phyloP scores from a whole-genome alignment of 306 rosid genomes.

The Rubus idaeus region DNA sequence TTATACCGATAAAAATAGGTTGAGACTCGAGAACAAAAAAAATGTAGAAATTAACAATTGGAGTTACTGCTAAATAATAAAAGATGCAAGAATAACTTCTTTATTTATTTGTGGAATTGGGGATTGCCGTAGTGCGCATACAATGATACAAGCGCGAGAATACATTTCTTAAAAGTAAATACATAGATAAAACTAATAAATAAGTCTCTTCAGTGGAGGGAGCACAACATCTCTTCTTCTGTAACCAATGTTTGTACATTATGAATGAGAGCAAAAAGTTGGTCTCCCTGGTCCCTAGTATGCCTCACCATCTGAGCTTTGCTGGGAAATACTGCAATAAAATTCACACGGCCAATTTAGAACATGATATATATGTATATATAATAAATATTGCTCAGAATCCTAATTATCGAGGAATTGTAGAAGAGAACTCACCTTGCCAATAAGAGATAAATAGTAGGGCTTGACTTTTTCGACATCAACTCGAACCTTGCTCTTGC shows the following conservation, averaged over 20 bases:
- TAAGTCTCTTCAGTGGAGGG: background rate
- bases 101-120: background rate
- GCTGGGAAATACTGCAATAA: conserved; percentile 50
- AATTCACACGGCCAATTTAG: background rate
- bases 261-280: background rate
- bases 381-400: background rate
- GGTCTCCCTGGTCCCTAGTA: background rate
- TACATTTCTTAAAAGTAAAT: conserved; percentile 1
- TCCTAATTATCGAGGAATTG: background rate
- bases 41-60: background rate
- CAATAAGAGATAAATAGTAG: conserved; percentile 66
- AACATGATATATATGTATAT: background rate
- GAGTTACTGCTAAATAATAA: background rate
- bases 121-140: background rate
- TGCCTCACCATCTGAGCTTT: conserved; percentile 46
- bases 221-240: conserved; percentile 8
- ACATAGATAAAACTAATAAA: background rate
- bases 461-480: conserved; percentile 70
- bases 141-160: background rate
- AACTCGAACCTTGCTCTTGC: conserved; percentile 70
- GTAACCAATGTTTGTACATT: background rate
- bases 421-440: conserved; percentile 45
- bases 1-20: background rate
- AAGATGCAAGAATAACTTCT: background rate
- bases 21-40: background rate